Base-by-base conservation (phyloP, 352 stramenopile species). In the Phytophthora macrochlamydospora region DNA sequence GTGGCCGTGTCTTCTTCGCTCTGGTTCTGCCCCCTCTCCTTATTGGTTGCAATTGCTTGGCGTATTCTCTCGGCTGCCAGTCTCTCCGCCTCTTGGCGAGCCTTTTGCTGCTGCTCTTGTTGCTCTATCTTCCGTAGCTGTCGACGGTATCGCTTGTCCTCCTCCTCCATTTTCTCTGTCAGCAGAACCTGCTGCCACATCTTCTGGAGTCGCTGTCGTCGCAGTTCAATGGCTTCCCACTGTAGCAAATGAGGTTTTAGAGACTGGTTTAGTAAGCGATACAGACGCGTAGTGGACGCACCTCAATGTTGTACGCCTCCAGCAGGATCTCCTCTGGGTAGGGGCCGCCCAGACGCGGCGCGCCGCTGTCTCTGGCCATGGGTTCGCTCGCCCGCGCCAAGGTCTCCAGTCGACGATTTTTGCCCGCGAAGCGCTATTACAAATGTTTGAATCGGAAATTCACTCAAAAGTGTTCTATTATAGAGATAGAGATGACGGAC, bases 151-250 rank as follows among this genome's bases (percentile, higher is more conserved):
- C 58, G 60, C 29, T 59, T 49, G 60, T 92, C 73, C 56, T 92
- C 78, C 52, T 73, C 13, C 42, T 92, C 81, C 51, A 89, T 78
- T 8, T 81, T 61, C 14, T 88, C 76, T 18, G 74, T 64, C 56
- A 90, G 55, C 38, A 76, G 59, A 37, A 87, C 62, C 37, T 85
- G 79, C 55, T 82, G 69, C 62, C 75, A 89, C 40, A 75, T 76
- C 66, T 90, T 90, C 8, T 62, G 76, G 31, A 92, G 66, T 58
- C 84, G 73, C 58, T 90, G 69, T 12, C 68, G 48, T 18, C 75
- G 73, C 8, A 92, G 73, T 29, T 92, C 81, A 28, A 92, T 84
- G 24, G 74, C 54, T 37, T 87, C 67, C 83, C 83, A 92, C 83
- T 91, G 53, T 37, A 65, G 46, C 54, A 29, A 58, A 30, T 12